A percentile compares a stretch with the other conserved stretches of the same genome.
phyloP scores from a whole-genome alignment of 2,329 filamentous ascomycete species.

The Didymellaceae sp. region DNA sequence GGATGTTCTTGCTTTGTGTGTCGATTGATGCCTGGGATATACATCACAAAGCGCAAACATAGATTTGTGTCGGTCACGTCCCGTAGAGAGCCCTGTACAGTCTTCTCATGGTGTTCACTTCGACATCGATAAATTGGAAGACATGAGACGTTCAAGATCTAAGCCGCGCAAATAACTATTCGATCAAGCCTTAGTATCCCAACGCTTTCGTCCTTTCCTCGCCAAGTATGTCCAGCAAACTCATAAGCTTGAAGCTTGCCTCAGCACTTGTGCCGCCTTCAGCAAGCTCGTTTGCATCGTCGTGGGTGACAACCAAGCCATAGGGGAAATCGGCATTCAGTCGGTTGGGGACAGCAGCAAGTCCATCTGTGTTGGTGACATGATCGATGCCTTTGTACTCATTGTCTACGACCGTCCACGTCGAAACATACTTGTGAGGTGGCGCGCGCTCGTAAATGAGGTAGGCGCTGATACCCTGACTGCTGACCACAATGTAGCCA shows the following conservation, averaged over 20 bases:
- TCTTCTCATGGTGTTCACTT: too few relatives aligned
- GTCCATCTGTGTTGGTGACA: constrained; percentile 62
- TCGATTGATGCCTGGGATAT: too few relatives aligned
- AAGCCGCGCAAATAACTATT: too few relatives aligned
- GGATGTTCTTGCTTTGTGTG: too few relatives aligned
- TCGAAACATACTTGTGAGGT: constrained; percentile 59
- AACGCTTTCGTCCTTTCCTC: constrained; percentile 27
- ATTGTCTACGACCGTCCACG: constrained; percentile 57
- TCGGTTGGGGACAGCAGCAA: constrained; percentile 55
- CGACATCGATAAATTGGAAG: too few relatives aligned
- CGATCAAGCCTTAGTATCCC: too few relatives aligned
- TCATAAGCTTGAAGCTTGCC: constrained; percentile 59
- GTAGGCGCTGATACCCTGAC: constrained; percentile 61
- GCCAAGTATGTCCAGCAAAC: constrained; percentile 36
- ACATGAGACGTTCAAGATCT: too few relatives aligned
- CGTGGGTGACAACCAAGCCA: constrained; percentile 60
- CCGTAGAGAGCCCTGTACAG: too few relatives aligned
- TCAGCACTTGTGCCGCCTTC: constrained; percentile 55
- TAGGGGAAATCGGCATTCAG: constrained; percentile 48
- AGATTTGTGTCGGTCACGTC: too few relatives aligned
- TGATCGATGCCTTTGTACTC: constrained; percentile 54
- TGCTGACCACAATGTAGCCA: constrained; percentile 61
- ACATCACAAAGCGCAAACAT: too few relatives aligned
- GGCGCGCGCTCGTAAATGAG: constrained; percentile 58
- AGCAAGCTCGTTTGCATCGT: constrained; percentile 60